Conservation (phyloP, 306 rosid species). For the Cucumis sativus region DNA sequence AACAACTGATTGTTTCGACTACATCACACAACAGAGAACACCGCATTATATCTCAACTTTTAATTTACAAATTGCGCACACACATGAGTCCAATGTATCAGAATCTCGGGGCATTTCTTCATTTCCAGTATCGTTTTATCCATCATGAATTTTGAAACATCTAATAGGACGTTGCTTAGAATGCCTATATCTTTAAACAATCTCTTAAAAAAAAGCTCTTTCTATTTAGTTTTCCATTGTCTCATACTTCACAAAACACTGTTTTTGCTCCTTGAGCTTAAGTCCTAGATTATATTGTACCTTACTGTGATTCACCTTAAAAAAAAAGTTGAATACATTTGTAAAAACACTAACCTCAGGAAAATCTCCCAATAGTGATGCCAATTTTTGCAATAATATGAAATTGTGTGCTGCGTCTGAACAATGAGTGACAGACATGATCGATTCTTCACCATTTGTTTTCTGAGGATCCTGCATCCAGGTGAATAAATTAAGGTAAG, state of each 20-base stretch:
- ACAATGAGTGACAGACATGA: slow-evolving; percentile 48
- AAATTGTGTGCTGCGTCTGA: slow-evolving; percentile 82
- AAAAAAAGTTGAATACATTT: background rate
- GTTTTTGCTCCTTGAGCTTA: background rate
- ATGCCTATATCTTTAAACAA: background rate
- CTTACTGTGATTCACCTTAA: background rate
- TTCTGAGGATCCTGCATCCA: slow-evolving; percentile 36
- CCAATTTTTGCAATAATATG: slow-evolving; percentile 68
- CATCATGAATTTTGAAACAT: background rate
- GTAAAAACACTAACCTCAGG: slow-evolving; percentile 57
- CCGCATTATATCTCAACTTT: background rate
- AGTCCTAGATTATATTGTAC: background rate
- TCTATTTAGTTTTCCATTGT: background rate
- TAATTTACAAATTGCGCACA: background rate
- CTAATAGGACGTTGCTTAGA: background rate
- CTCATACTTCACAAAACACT: background rate
- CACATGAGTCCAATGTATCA: background rate
- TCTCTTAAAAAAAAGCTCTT: background rate
- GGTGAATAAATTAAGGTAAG: slow-evolving; percentile 1
- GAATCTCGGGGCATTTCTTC: background rate
- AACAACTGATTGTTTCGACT: background rate
- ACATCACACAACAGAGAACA: background rate
- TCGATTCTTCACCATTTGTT: slow-evolving; percentile 42
- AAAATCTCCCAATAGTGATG: slow-evolving; percentile 64
- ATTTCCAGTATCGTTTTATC: background rate